Percentiles rank a stretch among this genome's conserved stretches.
Conservation (phyloP, 2,329 filamentous ascomycete genomes). For the Hypoxylon sp. region DNA sequence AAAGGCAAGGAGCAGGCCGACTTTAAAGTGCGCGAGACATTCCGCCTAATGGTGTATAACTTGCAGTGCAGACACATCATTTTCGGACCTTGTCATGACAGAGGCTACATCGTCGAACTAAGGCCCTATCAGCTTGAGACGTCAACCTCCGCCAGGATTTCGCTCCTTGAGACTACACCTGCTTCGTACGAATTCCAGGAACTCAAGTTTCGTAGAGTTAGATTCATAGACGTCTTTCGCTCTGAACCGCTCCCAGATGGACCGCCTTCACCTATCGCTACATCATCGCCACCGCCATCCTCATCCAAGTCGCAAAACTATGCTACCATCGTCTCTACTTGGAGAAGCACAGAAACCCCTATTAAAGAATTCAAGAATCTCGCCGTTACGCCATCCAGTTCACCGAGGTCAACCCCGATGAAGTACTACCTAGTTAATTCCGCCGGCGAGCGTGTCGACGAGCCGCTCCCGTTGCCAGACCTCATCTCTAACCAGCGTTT, state of each 20-base stretch:
- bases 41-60: slow-evolving; percentile 34
- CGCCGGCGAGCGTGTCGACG: slow-evolving; percentile 30
- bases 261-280: not conserved
- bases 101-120: slow-evolving; percentile 34
- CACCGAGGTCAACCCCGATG: not conserved
- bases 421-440: slow-evolving; percentile 31
- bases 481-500: slow-evolving; percentile 8
- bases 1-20: slow-evolving; percentile 39
- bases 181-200: slow-evolving; percentile 29
- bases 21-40: slow-evolving; percentile 36
- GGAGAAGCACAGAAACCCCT: slow-evolving; percentile 1
- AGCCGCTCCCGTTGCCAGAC: slow-evolving; percentile 14
- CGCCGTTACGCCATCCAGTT: not conserved
- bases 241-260: slow-evolving; percentile 30
- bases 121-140: slow-evolving; percentile 27
- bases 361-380: slow-evolving; percentile 18
- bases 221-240: slow-evolving; percentile 33
- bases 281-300: slow-evolving; percentile 2
- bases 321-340: slow-evolving; percentile 4
- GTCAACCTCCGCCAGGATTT: slow-evolving; percentile 18
- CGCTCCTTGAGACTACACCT: slow-evolving; percentile 32
- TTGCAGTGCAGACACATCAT: slow-evolving; percentile 39
- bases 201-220: slow-evolving; percentile 24
- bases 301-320: not conserved
- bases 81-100: slow-evolving; percentile 38